Evolutionary conservation across 495 filamentous ascomycete species (phyloP).

Genomic region (Venustampulla echinocandica): DNA sequence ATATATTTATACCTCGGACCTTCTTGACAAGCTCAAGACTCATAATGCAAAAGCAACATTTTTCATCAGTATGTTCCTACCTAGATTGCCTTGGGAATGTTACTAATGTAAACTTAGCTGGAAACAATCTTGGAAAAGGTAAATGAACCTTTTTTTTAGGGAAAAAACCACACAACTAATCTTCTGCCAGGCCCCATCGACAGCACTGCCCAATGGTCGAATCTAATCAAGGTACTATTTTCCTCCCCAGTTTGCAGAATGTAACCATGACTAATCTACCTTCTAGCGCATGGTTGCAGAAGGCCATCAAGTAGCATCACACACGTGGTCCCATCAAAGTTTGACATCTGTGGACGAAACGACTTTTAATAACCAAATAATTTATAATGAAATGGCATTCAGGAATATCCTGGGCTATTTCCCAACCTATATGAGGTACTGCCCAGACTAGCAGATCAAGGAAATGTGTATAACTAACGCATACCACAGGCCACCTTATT

Average conservation of each 20-base stretch:
- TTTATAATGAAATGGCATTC: conserved; percentile 72
- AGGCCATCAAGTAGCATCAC: conserved; percentile 78
- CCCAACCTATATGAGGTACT: conserved; percentile 66
- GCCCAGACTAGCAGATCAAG: too few relatives aligned
- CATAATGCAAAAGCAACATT: conserved; percentile 41
- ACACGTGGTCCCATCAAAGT: conserved; percentile 80
- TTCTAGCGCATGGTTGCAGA: conserved; percentile 51
- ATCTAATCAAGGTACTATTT: conserved; percentile 12
- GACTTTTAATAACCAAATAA: conserved; percentile 57
- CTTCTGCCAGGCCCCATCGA: conserved; percentile 13
- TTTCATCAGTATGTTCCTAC: neutral
- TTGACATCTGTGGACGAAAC: conserved; percentile 47
- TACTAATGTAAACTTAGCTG: conserved; percentile 42
- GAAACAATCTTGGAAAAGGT: conserved; percentile 44
- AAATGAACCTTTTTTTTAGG: neutral
- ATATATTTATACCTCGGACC: conserved; percentile 48
- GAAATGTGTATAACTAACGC: too few relatives aligned
- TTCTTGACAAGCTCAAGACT: conserved; percentile 56
- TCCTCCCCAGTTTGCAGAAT: neutral
- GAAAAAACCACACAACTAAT: neutral
- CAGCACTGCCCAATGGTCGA: conserved; percentile 11
- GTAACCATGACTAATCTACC: neutral
- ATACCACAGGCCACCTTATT: conserved; percentile 57
- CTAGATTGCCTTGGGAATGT: neutral
- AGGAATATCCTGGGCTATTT: conserved; percentile 72